Conservation (phyloP, 2,329 filamentous ascomycete species). For the Fusarium nurragi region DNA sequence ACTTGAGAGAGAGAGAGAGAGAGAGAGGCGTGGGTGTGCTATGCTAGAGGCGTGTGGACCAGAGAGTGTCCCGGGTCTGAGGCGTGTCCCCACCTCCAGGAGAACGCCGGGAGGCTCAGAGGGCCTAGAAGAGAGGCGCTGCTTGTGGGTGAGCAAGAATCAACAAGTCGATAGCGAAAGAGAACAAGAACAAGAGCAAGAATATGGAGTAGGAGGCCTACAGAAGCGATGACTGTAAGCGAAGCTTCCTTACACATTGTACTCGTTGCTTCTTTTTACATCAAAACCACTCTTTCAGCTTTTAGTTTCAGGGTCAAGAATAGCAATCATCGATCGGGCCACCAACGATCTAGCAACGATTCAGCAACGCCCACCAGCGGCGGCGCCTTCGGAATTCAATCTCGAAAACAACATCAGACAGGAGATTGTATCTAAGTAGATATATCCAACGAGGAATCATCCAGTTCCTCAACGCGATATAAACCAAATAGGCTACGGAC, state of each 20-base stretch:
- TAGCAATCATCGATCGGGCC: constrained; percentile 33
- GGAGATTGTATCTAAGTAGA: neutral
- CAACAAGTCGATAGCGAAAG: constrained; percentile 6
- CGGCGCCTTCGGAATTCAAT: constrained; percentile 32
- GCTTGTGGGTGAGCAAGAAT: constrained; percentile 28
- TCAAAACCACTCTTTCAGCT: neutral
- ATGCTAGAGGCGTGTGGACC: constrained; percentile 20
- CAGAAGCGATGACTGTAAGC: neutral
- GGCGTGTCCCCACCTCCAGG: constrained; percentile 35
- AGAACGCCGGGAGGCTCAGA: constrained; percentile 45
- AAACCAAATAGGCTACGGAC: constrained; percentile 13
- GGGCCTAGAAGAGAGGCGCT: constrained; percentile 42
- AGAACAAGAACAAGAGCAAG: constrained; percentile 15
- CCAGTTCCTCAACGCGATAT: constrained; percentile 8
- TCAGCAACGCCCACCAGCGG: constrained; percentile 32
- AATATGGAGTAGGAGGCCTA: constrained; percentile 20
- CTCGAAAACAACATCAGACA: constrained; percentile 17
- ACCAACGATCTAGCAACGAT: constrained; percentile 40
- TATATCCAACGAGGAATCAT: constrained; percentile 1
- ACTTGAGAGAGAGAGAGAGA: constrained; percentile 10
- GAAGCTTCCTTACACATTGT: neutral
- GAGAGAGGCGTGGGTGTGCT: constrained; percentile 8
- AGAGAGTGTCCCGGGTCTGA: constrained; percentile 13
- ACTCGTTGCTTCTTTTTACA: constrained; percentile 6
- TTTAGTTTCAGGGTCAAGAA: constrained; percentile 14